Percentiles rank a stretch among this genome's conserved stretches.
Evolutionary conservation across 495 filamentous ascomycete genomes (phyloP).

Genomic region (Penicillium herquei): DNA sequence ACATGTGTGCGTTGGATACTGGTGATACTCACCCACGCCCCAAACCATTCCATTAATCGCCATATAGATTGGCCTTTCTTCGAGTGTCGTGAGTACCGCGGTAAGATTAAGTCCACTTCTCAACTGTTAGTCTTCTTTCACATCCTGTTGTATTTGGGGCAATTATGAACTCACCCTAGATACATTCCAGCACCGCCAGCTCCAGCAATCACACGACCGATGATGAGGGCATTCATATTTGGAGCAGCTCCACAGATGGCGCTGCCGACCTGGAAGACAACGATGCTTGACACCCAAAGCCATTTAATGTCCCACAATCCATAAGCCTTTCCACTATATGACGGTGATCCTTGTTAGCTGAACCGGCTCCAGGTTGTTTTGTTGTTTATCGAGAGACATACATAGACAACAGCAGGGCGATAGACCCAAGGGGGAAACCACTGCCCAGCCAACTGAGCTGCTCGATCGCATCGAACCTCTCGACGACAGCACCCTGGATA

Average conservation of each 20-base stretch:
- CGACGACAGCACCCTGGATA: constrained; percentile 49
- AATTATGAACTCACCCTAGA: constrained; percentile 23
- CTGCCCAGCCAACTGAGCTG: constrained; percentile 45
- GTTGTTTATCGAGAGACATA: neutral
- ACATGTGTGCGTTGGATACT: too few species aligned
- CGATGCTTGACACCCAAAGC: constrained; percentile 43
- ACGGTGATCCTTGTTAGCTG: too few species aligned
- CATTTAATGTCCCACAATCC: neutral
- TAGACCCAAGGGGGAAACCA: neutral
- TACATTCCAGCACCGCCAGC: constrained; percentile 54
- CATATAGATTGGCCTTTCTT: too few species aligned
- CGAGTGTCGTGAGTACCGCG: neutral
- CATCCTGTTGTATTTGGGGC: too few species aligned
- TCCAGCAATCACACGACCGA: constrained; percentile 42
- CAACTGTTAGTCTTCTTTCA: too few species aligned
- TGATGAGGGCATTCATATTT: constrained; percentile 44
- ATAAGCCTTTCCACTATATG: neutral
- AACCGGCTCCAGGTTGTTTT: too few species aligned
- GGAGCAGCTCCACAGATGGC: constrained; percentile 53
- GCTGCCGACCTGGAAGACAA: constrained; percentile 47
- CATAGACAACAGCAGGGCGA: neutral
- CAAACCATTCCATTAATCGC: too few species aligned
- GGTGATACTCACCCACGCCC: too few species aligned
- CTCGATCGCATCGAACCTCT: constrained; percentile 43
- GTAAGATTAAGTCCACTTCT: constrained; percentile 25